Base-by-base conservation (phyloP, 2,329 filamentous ascomycete species). In the Neoarthrinium moseri region DNA sequence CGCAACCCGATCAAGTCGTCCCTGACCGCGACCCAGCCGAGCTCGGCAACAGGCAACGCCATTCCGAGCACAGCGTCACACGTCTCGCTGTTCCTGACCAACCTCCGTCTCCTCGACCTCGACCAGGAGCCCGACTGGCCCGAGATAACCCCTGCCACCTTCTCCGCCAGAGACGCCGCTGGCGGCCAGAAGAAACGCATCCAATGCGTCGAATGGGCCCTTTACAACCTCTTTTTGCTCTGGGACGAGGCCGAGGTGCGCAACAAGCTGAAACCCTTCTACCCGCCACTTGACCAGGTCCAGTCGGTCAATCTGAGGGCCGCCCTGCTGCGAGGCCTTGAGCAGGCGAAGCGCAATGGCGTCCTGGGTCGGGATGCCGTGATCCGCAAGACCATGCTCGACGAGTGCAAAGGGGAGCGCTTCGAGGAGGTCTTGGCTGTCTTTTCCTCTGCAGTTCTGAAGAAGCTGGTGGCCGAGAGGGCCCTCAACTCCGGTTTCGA, bases 381-480 rank as follows among this genome's bases (percentile, higher is more conserved):
- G 1, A 70, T 97, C 24, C 83, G 94, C 42, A 96, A 96, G 71
- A 95, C 90, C 0, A 96, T 96, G 89, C 74, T 99, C 42, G 94
- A 99, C 62, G 92, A 99, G 57, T 99, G 94, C 69, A 91, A 87
- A 54, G 92, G 92, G 5, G 91, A 96, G 45, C 85, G 89, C 52
- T 81, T 97, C 45, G 91, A 91, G 62, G 94, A 99, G 61, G 71
- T 96, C 1, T 75, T 97, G 22, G 83, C 89, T 3, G 75, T 83
- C 1, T 95, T 99, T 58, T 96, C 92, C 1, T 88, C 87, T 12
- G 80, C 83, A 0, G 91, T 96, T 1, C 65, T 97, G 51, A 87
- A 87, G 59, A 90, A 86, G 59, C 66, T 80, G 1, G 67, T 87
- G 1, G 70, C 75, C 0, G 68, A 71, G 33, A 61, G 71, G 30